Conservation (phyloP, 345 rosid genomes). For the Streptanthus diversifolius region DNA sequence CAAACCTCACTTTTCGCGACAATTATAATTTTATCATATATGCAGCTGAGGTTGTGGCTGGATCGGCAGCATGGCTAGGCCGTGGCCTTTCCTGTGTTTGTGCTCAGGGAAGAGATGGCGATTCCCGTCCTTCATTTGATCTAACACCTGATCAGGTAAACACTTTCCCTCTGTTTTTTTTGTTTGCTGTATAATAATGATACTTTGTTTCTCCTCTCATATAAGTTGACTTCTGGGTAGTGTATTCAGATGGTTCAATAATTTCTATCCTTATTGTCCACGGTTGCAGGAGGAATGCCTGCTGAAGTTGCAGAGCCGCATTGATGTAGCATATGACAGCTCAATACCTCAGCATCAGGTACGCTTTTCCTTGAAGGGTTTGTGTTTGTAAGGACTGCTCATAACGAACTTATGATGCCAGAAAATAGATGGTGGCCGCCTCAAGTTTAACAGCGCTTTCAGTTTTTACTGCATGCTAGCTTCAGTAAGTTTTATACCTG, state of each 20-base stretch:
- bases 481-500: neutral
- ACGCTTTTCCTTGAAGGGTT: neutral
- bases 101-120: constrained; percentile 85
- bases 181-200: neutral
- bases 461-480: neutral
- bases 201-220: neutral
- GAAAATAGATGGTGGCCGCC: neutral
- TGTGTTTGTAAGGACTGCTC: neutral
- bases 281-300: constrained; percentile 78
- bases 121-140: constrained; percentile 91
- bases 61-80: constrained; percentile 98
- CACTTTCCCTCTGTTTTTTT: neutral
- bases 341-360: constrained; percentile 81
- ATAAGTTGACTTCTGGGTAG: neutral
- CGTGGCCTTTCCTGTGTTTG: constrained; percentile 98
- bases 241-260: neutral
- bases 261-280: neutral
- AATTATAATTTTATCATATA: constrained; percentile 26
- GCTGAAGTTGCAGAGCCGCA: constrained; percentile 76
- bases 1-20: constrained; percentile 23
- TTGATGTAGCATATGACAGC: constrained; percentile 91
- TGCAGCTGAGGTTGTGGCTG: constrained; percentile 98
- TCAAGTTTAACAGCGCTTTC: neutral
- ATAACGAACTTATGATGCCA: neutral
- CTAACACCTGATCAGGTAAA: constrained; percentile 85